A percentile compares a stretch with the other conserved stretches of the same genome.
phyloP scores from a whole-genome alignment of 2,329 filamentous ascomycete genomes.

The Fusarium sp. region DNA sequence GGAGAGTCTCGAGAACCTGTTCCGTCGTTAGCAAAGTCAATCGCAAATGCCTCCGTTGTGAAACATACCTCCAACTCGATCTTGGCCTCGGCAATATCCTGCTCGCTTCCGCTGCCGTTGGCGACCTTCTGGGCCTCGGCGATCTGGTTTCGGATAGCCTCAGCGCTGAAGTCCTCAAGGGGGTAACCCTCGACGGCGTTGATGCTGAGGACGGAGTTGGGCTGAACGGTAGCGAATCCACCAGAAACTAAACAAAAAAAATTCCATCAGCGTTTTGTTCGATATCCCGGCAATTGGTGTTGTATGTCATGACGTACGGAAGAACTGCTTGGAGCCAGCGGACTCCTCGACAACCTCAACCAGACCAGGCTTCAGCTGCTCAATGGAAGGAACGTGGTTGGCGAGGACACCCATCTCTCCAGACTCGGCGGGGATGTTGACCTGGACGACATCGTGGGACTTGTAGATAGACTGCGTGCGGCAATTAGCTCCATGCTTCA shows the following conservation, averaged over 20 bases:
- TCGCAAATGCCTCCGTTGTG: neutral
- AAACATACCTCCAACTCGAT: constrained; percentile 90
- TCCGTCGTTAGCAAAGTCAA: constrained; percentile 51
- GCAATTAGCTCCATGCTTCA: constrained; percentile 59
- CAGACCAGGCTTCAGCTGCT: constrained; percentile 97
- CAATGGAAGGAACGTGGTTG: constrained; percentile 98
- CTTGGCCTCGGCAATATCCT: constrained; percentile 98
- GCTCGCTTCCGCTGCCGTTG: constrained; percentile 89
- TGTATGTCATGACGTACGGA: constrained; percentile 74
- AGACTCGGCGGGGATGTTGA: constrained; percentile 98
- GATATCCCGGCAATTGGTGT: neutral
- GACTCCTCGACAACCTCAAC: constrained; percentile 96
- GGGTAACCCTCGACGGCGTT: constrained; percentile 97
- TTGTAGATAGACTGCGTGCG: constrained; percentile 75
- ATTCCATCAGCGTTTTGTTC: constrained; percentile 35
- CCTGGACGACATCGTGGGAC: constrained; percentile 82
- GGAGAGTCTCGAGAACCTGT: constrained; percentile 84
- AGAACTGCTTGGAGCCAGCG: constrained; percentile 93
- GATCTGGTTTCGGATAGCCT: constrained; percentile 89
- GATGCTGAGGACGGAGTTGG: constrained; percentile 94
- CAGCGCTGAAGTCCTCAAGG: constrained; percentile 94
- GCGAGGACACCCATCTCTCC: constrained; percentile 99
- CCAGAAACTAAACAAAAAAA: constrained; percentile 77
- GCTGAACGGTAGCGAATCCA: constrained; percentile 96
- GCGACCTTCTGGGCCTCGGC: constrained; percentile 96